Base-by-base conservation (phyloP, 768 basidiomycete species). In the Roridomyces roridus region DNA sequence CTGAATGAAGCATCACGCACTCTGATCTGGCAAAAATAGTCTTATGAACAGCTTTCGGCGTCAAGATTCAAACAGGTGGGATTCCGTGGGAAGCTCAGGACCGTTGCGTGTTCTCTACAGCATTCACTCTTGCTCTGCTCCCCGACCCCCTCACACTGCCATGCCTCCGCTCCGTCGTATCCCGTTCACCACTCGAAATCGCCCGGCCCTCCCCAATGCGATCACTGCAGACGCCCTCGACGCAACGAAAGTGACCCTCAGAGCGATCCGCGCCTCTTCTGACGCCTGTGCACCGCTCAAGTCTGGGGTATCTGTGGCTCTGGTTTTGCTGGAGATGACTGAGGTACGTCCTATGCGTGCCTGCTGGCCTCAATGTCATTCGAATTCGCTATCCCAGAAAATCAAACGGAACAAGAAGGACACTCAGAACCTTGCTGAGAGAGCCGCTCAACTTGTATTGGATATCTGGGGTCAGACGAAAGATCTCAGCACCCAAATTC, bases 341-440 rank as follows among this genome's bases (percentile, higher is more conserved):
- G 34, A 9, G 34, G 34, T 35, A 35, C 9, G 34, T 17, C 34
- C 18, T 46, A n/a, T n/a, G n/a, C n/a, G n/a, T n/a, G n/a, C n/a
- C n/a, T n/a, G n/a, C n/a, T 34, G 26, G 34, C 3, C 20, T n/a
- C 14, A 49, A 26, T 18, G 23, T 18, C 14, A 18, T 39, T 25
- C 24, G 31, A 23, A 6, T 39, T 39, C n/a, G 18, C 20, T 41
- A 29, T 6, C 25, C 12, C 36, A 60, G 59, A 60, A 55, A 46
- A 35, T 45, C 37, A 60, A 60, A 23, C 50, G 46, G 31, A 51
- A 55, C 50, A 50, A 49, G 46, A 36, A 40, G 42, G 55, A 51
- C 5, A 24, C 49, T 29, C 28, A 29, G 28, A 7, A 36, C 11
- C 20, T 57, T 10, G 55, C 55, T 4, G 25, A 34, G 23, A 39